Evolutionary conservation across 768 basidiomycete genomes (phyloP).

Genomic region (Podaxis sp.): DNA sequence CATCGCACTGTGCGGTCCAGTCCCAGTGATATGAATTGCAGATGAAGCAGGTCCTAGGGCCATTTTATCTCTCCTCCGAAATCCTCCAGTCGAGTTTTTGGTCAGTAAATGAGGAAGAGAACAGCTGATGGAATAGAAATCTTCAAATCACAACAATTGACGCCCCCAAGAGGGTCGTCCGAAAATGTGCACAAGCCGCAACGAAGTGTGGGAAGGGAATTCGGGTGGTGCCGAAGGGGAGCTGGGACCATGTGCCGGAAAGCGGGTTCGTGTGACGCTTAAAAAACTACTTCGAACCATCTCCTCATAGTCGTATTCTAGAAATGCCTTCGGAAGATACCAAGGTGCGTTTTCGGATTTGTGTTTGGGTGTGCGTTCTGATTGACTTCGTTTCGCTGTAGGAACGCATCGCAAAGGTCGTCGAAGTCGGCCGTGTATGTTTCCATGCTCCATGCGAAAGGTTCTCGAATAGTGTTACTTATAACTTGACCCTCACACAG

Average conservation of each 20-base stretch:
- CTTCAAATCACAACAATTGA: slow-evolving; percentile 17
- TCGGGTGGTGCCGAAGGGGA: slow-evolving; percentile 9
- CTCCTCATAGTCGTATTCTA: slow-evolving; percentile 9
- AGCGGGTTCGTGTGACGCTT: slow-evolving; percentile 17
- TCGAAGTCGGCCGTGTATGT: slow-evolving; percentile 82
- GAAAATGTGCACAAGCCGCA: slow-evolving; percentile 37
- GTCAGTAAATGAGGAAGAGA: background rate
- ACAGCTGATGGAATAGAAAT: slow-evolving; percentile 17
- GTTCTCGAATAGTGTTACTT: background rate
- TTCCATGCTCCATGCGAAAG: background rate
- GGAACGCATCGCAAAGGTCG: slow-evolving; percentile 81
- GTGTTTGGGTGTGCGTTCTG: background rate
- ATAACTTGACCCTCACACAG: slow-evolving; percentile 36
- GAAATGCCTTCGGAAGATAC: slow-evolving; percentile 89
- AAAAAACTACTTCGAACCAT: slow-evolving; percentile 19
- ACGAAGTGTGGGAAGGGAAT: slow-evolving; percentile 27
- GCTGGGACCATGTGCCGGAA: background rate
- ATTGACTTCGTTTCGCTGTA: slow-evolving; percentile 25
- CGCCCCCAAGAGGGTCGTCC: slow-evolving; percentile 19
- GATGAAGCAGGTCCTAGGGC: slow-evolving; percentile 49
- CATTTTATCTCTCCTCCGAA: slow-evolving; percentile 29
- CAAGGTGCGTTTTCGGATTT: slow-evolving; percentile 52
- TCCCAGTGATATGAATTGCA: slow-evolving; percentile 47
- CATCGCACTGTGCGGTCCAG: slow-evolving; percentile 36
- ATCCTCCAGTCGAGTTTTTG: slow-evolving; percentile 18